Evolutionary conservation across 23 red algal species (phyloP).

Genomic region (Gracilaria gracilis): DNA sequence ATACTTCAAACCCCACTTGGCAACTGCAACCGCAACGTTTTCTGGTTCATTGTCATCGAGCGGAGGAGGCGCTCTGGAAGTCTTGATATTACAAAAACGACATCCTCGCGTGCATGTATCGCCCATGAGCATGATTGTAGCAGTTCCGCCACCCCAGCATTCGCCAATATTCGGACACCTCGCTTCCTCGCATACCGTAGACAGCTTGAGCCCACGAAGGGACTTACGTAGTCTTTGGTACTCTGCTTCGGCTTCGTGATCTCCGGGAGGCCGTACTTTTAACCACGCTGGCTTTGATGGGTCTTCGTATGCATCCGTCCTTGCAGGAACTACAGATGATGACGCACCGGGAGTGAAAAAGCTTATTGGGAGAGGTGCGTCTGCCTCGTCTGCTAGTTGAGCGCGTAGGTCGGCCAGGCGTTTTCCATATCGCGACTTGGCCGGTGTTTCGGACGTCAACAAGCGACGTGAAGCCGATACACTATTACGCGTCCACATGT

Average conservation of each 20-base stretch:
- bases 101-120: slow-evolving; percentile 97
- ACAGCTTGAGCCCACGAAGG: slow-evolving; percentile 75
- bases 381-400: slow-evolving; percentile 42
- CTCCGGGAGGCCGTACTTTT: slow-evolving; percentile 89
- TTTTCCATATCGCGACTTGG: slow-evolving; percentile 42
- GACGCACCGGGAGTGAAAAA: slow-evolving; percentile 35
- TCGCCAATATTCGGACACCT: slow-evolving; percentile 98
- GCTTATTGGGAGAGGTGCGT: slow-evolving; percentile 10
- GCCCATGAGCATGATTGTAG: slow-evolving; percentile 99
- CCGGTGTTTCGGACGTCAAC: slow-evolving; percentile 1
- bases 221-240: slow-evolving; percentile 73
- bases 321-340: slow-evolving; percentile 20
- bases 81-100: slow-evolving; percentile 98
- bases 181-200: slow-evolving; percentile 98
- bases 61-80: slow-evolving; percentile 77
- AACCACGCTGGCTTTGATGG: slow-evolving; percentile 91
- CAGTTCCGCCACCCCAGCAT: slow-evolving; percentile 98
- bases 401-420: slow-evolving; percentile 61
- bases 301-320: slow-evolving; percentile 79
- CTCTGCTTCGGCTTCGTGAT: slow-evolving; percentile 71
- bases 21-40: slow-evolving; percentile 78
- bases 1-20: slow-evolving; percentile 94
- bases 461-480: not conserved
- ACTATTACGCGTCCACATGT: not conserved
- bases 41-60: slow-evolving; percentile 84